Evolutionary conservation across 2,329 filamentous ascomycete genomes (phyloP).

Genomic region (Penicillium sp.): DNA sequence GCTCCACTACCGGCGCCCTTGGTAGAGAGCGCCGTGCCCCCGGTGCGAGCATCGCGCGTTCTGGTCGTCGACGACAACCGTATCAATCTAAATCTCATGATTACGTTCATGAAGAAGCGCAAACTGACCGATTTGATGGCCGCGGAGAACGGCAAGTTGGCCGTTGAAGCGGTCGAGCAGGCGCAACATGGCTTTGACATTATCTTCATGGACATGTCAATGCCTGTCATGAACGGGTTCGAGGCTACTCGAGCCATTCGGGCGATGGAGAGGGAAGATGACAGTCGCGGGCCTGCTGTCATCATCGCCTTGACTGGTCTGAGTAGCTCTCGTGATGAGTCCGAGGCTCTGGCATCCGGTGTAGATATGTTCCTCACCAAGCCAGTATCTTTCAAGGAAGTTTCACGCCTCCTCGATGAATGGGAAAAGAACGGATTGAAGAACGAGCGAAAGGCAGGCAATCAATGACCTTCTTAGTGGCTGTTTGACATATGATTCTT

Average conservation of each 20-base stretch:
- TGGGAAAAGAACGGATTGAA: conserved; percentile 28
- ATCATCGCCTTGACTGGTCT: conserved; percentile 50
- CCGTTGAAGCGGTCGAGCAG: conserved; percentile 41
- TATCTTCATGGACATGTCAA: conserved; percentile 51
- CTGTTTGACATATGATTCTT: background rate
- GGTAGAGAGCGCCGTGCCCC: conserved; percentile 5
- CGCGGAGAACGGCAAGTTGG: conserved; percentile 45
- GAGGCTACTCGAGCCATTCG: conserved; percentile 50
- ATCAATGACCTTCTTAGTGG: background rate
- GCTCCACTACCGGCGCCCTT: conserved; percentile 15
- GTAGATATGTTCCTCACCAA: conserved; percentile 51
- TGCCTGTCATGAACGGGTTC: conserved; percentile 52
- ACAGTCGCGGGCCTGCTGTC: conserved; percentile 31
- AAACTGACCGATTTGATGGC: conserved; percentile 35
- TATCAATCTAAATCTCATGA: conserved; percentile 47
- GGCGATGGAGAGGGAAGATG: conserved; percentile 38
- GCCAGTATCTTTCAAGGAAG: conserved; percentile 47
- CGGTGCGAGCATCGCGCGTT: conserved; percentile 27
- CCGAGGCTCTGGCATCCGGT: conserved; percentile 44
- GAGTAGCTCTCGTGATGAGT: conserved; percentile 44
- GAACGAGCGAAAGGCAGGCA: conserved; percentile 9
- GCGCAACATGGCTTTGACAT: conserved; percentile 40
- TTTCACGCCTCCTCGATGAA: conserved; percentile 39
- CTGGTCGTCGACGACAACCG: conserved; percentile 49
- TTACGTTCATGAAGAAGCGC: conserved; percentile 45